Conservation (phyloP, 1,284 basidiomycete genomes). For the Ceratobasidium sp. region DNA sequence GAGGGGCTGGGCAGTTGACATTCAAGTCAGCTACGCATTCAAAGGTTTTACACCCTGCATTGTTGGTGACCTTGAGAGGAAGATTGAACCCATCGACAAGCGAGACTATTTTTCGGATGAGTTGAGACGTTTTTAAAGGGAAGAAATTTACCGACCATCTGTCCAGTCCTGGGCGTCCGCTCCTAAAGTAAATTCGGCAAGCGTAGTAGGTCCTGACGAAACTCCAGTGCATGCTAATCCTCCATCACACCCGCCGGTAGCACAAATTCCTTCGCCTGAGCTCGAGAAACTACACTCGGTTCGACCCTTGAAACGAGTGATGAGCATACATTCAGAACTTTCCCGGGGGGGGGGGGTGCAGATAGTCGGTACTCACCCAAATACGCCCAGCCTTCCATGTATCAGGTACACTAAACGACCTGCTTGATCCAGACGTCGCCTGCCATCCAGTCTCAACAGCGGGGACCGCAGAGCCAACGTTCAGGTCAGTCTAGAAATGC, state of each 20-base stretch:
- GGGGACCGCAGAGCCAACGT: slow-evolving; percentile 45
- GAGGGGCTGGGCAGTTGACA: slow-evolving; percentile 37
- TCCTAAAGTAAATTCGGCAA: slow-evolving; percentile 39
- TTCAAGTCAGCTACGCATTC: slow-evolving; percentile 41
- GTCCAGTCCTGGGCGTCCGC: slow-evolving; percentile 41
- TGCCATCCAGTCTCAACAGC: slow-evolving; percentile 54
- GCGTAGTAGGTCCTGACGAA: slow-evolving; percentile 49
- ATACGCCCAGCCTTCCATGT: slow-evolving; percentile 59
- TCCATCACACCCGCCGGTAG: slow-evolving; percentile 50
- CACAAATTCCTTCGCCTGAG: slow-evolving; percentile 42
- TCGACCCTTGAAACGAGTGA: slow-evolving; percentile 51
- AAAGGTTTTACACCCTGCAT: slow-evolving; percentile 39
- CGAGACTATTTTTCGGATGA: slow-evolving; percentile 41
- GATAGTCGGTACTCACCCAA: slow-evolving; percentile 55
- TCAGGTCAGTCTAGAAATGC: slow-evolving; percentile 39
- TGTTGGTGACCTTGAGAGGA: slow-evolving; percentile 44
- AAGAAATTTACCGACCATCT: slow-evolving; percentile 41
- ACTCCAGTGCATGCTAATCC: slow-evolving; percentile 48
- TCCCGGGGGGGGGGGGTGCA: not conserved
- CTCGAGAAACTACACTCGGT: slow-evolving; percentile 57
- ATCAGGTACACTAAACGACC: slow-evolving; percentile 56
- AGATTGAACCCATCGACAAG: slow-evolving; percentile 47
- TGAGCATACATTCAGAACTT: not conserved
- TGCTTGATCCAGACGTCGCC: slow-evolving; percentile 51
- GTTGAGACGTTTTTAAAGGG: no score